Percentiles rank a stretch among this genome's conserved stretches.
Conservation (phyloP, 1,284 basidiomycete genomes). For the Ganoderma boninense region DNA sequence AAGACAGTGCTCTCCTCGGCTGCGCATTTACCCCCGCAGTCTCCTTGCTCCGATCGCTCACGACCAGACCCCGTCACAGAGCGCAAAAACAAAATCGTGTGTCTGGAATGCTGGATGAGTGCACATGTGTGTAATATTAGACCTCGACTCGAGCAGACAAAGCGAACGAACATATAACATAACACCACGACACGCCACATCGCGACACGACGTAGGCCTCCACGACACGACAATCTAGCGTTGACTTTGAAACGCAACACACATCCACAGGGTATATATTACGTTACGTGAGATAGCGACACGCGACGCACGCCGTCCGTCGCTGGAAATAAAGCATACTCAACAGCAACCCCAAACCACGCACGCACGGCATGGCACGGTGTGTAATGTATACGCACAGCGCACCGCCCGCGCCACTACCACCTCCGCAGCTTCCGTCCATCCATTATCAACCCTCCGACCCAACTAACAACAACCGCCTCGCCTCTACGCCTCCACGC, state of each 20-base stretch:
- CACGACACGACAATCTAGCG: background rate
- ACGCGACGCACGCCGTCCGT: constrained; percentile 20
- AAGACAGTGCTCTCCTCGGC: too few species aligned
- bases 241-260: constrained; percentile 22
- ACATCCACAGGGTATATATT: constrained; percentile 33
- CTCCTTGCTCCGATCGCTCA: too few species aligned
- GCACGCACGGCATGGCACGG: too few species aligned
- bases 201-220: background rate
- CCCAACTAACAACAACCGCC: background rate
- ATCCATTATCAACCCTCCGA: background rate
- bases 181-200: background rate
- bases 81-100: too few species aligned
- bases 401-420: background rate
- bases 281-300: constrained; percentile 25
- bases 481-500: background rate
- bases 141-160: background rate
- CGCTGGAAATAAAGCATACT: constrained; percentile 27
- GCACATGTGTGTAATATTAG: too few species aligned
- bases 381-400: background rate
- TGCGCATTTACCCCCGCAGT: too few species aligned
- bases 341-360: constrained; percentile 10
- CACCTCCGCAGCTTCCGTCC: constrained; percentile 7
- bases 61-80: too few species aligned
- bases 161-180: constrained; percentile 1
- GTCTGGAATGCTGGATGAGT: too few species aligned